phyloP scores from a whole-genome alignment of 306 rosid genomes.

The Hippophae gyantsensis region DNA sequence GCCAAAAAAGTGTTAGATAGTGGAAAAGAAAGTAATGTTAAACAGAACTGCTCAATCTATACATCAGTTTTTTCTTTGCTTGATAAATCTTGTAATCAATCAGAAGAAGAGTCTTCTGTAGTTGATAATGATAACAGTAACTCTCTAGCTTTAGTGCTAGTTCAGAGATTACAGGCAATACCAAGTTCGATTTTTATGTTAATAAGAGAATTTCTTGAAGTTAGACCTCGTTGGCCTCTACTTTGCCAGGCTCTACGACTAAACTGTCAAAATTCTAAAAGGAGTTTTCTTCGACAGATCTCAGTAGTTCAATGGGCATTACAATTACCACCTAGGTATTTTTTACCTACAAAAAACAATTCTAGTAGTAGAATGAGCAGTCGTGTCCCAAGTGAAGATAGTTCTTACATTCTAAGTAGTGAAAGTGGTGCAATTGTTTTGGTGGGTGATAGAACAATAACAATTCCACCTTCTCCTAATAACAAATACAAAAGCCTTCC shows the following conservation, averaged over 20 bases:
- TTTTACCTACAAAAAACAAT: no score
- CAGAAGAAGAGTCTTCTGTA: constrained; percentile 30
- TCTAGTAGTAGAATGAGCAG: constrained; percentile 8
- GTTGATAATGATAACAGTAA: constrained; percentile 25
- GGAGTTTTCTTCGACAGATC: not conserved
- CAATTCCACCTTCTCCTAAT: constrained; percentile 31
- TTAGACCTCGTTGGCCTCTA: constrained; percentile 89
- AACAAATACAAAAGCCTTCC: constrained; percentile 29
- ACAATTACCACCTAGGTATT: no score
- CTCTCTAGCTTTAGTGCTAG: constrained; percentile 73
- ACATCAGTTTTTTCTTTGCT: constrained; percentile 12
- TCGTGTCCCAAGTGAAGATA: constrained; percentile 26
- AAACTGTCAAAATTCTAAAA: constrained; percentile 17
- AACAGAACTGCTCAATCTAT: constrained; percentile 48
- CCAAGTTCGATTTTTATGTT: not conserved
- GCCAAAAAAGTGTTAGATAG: constrained; percentile 37
- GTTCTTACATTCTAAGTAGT: constrained; percentile 36
- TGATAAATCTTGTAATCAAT: constrained; percentile 9
- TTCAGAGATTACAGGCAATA: constrained; percentile 27
- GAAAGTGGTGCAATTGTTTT: constrained; percentile 72
- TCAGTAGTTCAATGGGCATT: no score
- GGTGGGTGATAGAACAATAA: constrained; percentile 33
- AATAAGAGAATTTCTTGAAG: constrained; percentile 32
- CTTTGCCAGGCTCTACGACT: constrained; percentile 37
- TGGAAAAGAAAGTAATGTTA: constrained; percentile 17